phyloP scores from a whole-genome alignment of 345 rosid species.

The Aurinia saxatilis region DNA sequence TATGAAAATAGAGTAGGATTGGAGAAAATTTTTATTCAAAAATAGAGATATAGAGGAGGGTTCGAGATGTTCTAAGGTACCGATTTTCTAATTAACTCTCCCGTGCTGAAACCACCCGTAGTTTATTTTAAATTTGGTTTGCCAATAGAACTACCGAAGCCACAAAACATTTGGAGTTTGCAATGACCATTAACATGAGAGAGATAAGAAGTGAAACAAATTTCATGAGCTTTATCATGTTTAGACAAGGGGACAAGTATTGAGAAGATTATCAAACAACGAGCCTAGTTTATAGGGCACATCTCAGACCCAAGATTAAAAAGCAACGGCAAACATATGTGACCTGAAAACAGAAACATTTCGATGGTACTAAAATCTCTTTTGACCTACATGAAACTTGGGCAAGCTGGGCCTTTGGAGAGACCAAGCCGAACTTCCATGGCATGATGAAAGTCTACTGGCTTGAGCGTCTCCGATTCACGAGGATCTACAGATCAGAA shows the following conservation, averaged over 20 bases:
- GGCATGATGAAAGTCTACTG: slow-evolving; percentile 61
- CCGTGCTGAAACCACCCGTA: too few species aligned
- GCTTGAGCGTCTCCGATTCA: slow-evolving; percentile 57
- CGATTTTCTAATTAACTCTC: too few species aligned
- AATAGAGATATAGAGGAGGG: too few species aligned
- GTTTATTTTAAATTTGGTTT: too few species aligned
- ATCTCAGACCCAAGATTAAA: background rate
- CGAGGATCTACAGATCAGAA: slow-evolving; percentile 50
- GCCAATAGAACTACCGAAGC: too few species aligned
- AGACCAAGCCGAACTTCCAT: slow-evolving; percentile 70
- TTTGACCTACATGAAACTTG: slow-evolving; percentile 42
- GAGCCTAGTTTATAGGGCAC: background rate
- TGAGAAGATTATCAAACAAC: background rate
- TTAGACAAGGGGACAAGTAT: background rate
- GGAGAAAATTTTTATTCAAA: too few species aligned
- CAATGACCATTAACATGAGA: too few species aligned
- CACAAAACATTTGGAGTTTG: too few species aligned
- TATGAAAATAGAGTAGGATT: too few species aligned
- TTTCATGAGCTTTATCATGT: too few species aligned
- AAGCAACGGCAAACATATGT: background rate
- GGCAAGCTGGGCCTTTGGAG: slow-evolving; percentile 59
- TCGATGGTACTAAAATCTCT: background rate
- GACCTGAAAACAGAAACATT: background rate
- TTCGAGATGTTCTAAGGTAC: too few species aligned
- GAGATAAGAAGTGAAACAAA: too few species aligned